Base-by-base conservation (phyloP, 768 basidiomycete genomes). In the Multifurca ochricompacta region DNA sequence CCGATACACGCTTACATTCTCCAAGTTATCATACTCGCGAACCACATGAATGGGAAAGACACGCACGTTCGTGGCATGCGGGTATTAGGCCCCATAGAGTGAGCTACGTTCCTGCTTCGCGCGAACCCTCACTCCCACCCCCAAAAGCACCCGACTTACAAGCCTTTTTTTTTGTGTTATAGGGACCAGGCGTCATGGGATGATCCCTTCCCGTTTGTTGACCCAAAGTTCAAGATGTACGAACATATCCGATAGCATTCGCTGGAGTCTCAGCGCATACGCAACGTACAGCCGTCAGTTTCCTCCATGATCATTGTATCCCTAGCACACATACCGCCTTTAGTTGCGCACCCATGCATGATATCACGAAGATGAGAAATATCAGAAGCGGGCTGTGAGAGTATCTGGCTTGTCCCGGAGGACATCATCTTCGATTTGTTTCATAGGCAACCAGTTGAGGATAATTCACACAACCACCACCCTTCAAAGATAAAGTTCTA, bases 41-140 rank as follows among this genome's bases (percentile, higher is more conserved):
- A 98, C 66, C 93, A 98, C 66, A 87, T 96, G 85, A 97, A 94
- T 63, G 96, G 96, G 6, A 98, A 98, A 67, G 96, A 99, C 69
- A 98, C 96, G 8, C 96, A 99, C 71, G 89, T 99, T 16, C 82
- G 96, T 11, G 94, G 95, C 3, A 69, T 98, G 36, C 82, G 77
- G 32, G 77, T 97, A n/a, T 80, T 91, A 50, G 95, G 92, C 0
- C 88, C 91, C 3, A 68, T 82, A 6, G 87, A 86, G 94, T 94
- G 66, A 56, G 80, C n/a, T n/a, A n/a, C n/a, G n/a, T n/a, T n/a
- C n/a, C n/a, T n/a, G n/a, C n/a, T n/a, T n/a, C n/a, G n/a, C n/a
- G n/a, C n/a, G n/a, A n/a, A n/a, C n/a, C n/a, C n/a, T n/a, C n/a
- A n/a, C n/a, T n/a, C n/a, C n/a, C n/a, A n/a, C 19, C 46, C 30